These are phyloP conservation scores for Candida peoriensis DNA, from an alignment of 805 yeast genomes.

Conservation along the genomic window DNA sequence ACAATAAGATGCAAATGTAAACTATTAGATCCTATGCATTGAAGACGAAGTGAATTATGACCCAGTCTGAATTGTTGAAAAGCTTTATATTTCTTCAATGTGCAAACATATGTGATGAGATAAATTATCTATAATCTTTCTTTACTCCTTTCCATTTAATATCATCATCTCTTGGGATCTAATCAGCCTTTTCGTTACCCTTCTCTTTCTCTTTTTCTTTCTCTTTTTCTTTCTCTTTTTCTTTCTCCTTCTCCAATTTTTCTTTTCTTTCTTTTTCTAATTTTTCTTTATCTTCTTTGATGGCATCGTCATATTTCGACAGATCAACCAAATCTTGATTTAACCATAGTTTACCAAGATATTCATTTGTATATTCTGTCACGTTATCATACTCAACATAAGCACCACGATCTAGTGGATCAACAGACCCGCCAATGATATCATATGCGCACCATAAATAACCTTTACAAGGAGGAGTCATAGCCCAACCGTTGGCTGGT, in stretches of 20 bases:
- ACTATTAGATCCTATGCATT: no score
- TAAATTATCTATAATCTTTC: no score
- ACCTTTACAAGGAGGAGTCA: constrained; percentile 42
- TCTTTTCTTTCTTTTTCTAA: constrained; percentile 1
- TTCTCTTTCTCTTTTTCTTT: constrained; percentile 1
- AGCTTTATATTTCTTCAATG: no score
- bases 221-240: constrained; percentile 1
- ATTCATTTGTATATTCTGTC: constrained; percentile 19
- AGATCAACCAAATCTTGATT: constrained; percentile 19
- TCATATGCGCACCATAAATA: constrained; percentile 64
- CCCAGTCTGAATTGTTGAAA: no score
- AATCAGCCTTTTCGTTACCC: not conserved
- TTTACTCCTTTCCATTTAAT: no score
- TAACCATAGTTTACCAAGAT: constrained; percentile 26
- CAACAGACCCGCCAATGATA: constrained; percentile 36
- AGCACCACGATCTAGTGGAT: constrained; percentile 21
- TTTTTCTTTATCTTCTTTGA: constrained; percentile 6
- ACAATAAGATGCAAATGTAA: no score
- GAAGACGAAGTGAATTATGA: no score
- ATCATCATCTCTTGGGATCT: no score
- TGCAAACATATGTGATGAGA: no score
- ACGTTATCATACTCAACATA: constrained; percentile 20
- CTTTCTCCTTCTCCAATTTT: constrained; percentile 2
- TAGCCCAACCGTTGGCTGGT: constrained; percentile 50
- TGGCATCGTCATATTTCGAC: constrained; percentile 11